Percentiles rank a stretch among this genome's conserved stretches.
These are phyloP conservation scores for Debaryomyces sp. DNA, from an alignment of 1,139 yeast species.

Conservation along the genomic window DNA sequence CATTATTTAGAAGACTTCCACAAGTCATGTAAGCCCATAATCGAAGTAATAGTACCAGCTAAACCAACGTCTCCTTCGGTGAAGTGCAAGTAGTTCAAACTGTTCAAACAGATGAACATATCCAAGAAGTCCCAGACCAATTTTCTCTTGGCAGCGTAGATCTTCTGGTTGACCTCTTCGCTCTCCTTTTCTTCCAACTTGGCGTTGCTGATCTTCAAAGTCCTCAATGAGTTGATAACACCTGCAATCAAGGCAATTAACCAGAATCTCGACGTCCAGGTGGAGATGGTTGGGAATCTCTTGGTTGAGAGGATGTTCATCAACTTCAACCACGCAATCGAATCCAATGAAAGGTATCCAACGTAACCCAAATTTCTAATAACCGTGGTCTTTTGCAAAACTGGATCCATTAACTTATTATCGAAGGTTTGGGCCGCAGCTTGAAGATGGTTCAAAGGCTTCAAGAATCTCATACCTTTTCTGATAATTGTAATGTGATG, in stretches of 20 bases:
- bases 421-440: conserved; percentile 69
- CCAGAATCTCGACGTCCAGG: conserved; percentile 73
- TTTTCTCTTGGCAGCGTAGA: conserved; percentile 58
- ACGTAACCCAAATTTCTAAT: conserved; percentile 74
- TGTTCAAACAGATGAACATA: conserved; percentile 72
- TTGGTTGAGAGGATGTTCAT: conserved; percentile 42
- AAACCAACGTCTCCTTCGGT: conserved; percentile 84
- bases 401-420: conserved; percentile 71
- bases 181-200: conserved; percentile 39
- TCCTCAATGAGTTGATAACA: conserved; percentile 57
- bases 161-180: conserved; percentile 29
- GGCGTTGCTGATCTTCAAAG: conserved; percentile 25
- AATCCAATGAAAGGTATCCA: conserved; percentile 75
- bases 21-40: conserved; percentile 74
- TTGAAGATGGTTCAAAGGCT: conserved; percentile 76
- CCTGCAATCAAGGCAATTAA: conserved; percentile 69
- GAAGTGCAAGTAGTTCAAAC: conserved; percentile 59
- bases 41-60: conserved; percentile 82
- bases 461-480: conserved; percentile 82
- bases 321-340: conserved; percentile 68
- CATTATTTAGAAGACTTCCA: conserved; percentile 46
- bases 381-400: conserved; percentile 59
- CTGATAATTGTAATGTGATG: conserved; percentile 69
- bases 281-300: conserved; percentile 38
- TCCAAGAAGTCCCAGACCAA: conserved; percentile 82